These are phyloP conservation scores for Cryphonectria parasitica DNA, from an alignment of 2,329 filamentous ascomycete genomes.

Conservation along the genomic window DNA sequence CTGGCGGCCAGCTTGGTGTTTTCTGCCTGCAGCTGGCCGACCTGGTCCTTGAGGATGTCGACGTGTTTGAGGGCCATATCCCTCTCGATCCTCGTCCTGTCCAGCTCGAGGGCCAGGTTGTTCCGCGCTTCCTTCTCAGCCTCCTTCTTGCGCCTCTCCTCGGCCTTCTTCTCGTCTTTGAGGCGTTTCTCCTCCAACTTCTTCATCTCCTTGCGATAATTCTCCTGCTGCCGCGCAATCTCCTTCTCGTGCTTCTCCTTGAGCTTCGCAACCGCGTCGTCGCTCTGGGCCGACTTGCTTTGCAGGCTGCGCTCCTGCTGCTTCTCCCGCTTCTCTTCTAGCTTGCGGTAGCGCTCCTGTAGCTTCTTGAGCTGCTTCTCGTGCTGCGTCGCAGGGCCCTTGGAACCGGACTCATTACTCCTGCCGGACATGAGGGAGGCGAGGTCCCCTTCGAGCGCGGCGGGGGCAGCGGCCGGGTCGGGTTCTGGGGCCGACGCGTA, in stretches of 20 bases:
- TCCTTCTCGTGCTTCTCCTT: constrained; percentile 67
- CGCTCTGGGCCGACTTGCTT: constrained; percentile 36
- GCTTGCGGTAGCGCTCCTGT: constrained; percentile 60
- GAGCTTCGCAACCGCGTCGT: constrained; percentile 57
- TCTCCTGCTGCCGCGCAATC: constrained; percentile 67
- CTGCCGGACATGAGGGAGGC: constrained; percentile 38
- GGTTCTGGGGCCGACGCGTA: constrained; percentile 54
- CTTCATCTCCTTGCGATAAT: constrained; percentile 64
- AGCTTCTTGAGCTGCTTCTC: constrained; percentile 71
- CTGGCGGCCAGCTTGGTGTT: constrained; percentile 62
- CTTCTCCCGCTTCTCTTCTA: constrained; percentile 65
- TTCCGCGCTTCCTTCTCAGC: constrained; percentile 57
- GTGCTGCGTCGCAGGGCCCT: constrained; percentile 42
- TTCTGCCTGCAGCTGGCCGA: constrained; percentile 62
- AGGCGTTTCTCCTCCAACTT: constrained; percentile 67
- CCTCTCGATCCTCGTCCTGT: constrained; percentile 53
- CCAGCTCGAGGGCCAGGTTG: constrained; percentile 56
- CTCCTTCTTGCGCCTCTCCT: constrained; percentile 54
- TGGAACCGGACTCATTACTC: constrained; percentile 46
- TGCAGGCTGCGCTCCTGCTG: constrained; percentile 53
- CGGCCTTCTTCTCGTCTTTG: constrained; percentile 64
- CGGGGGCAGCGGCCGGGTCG: constrained; percentile 39
- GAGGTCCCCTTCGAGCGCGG: constrained; percentile 10
- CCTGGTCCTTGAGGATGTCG: constrained; percentile 57
- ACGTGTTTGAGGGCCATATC: constrained; percentile 57